Percentiles rank a stretch among this genome's conserved stretches.
Evolutionary conservation across 495 filamentous ascomycete genomes (phyloP).

Genomic region (Peziza echinospora): DNA sequence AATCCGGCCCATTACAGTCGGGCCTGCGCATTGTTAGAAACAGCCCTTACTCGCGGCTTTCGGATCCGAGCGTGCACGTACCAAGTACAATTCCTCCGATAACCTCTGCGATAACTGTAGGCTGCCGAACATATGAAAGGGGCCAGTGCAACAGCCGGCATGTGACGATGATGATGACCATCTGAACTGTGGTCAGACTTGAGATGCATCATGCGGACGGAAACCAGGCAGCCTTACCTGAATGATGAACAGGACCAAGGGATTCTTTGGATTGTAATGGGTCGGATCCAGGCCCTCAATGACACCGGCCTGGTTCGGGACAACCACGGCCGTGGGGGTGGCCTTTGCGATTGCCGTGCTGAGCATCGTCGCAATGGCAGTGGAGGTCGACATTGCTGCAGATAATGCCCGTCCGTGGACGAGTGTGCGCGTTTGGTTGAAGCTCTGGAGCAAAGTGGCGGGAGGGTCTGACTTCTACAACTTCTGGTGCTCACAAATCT

Average conservation of each 20-base stretch:
- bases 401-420: too few species aligned
- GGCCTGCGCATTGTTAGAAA: slow-evolving; percentile 22
- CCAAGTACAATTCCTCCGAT: slow-evolving; percentile 82
- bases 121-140: slow-evolving; percentile 68
- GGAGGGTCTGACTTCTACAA: too few species aligned
- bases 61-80: slow-evolving; percentile 59
- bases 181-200: too few species aligned
- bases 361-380: too few species aligned
- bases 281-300: slow-evolving; percentile 55
- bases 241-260: slow-evolving; percentile 86
- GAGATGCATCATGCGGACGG: too few species aligned
- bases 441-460: too few species aligned
- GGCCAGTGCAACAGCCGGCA: slow-evolving; percentile 69
- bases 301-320: slow-evolving; percentile 40
- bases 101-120: slow-evolving; percentile 87
- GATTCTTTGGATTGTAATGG: slow-evolving; percentile 50
- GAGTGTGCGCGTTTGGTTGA: too few species aligned
- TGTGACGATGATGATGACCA: slow-evolving; percentile 72
- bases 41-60: slow-evolving; percentile 29
- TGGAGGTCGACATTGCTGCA: too few species aligned
- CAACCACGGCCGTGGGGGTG: neutral
- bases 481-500: too few species aligned
- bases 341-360: too few species aligned
- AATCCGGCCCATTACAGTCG: slow-evolving; percentile 47
- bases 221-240: slow-evolving; percentile 35